Evolutionary conservation across 164 flowering plant genomes (phyloP).

Genomic region (Stephania japonica): DNA sequence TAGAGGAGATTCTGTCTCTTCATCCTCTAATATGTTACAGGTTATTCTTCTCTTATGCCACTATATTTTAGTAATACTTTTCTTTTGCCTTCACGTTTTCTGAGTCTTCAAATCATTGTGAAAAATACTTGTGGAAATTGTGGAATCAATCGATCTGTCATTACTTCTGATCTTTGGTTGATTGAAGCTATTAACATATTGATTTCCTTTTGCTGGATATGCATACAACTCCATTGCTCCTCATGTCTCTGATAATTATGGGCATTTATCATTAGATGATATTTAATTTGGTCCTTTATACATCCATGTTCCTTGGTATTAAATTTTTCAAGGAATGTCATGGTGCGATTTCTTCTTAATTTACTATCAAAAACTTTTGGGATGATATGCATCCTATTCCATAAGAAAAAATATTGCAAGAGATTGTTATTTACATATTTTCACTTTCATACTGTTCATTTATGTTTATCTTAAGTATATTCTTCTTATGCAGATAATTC

Average conservation of each 20-base stretch:
- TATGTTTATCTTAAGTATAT: not conserved
- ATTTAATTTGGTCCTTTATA: not conserved
- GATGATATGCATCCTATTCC: not conserved
- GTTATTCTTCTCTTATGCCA: constrained; percentile 27
- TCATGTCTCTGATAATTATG: not conserved
- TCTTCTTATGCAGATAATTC: constrained; percentile 45
- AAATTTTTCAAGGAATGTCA: not conserved
- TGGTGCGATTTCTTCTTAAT: not conserved
- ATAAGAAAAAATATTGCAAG: not conserved
- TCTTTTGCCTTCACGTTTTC: not conserved
- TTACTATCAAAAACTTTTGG: not conserved
- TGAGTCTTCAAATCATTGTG: not conserved
- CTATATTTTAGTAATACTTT: not conserved
- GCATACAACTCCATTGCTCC: not conserved
- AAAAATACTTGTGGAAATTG: not conserved
- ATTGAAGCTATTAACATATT: not conserved
- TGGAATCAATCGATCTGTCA: not conserved
- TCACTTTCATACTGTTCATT: not conserved
- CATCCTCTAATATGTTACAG: constrained; percentile 57
- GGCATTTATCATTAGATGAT: not conserved
- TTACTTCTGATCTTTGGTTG: not conserved
- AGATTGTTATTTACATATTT: not conserved
- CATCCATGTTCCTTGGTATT: not conserved
- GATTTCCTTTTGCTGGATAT: not conserved
- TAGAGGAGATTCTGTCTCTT: constrained; percentile 43